Base-by-base conservation (phyloP, 2,329 filamentous ascomycete species). In the Aschersonia sp. region DNA sequence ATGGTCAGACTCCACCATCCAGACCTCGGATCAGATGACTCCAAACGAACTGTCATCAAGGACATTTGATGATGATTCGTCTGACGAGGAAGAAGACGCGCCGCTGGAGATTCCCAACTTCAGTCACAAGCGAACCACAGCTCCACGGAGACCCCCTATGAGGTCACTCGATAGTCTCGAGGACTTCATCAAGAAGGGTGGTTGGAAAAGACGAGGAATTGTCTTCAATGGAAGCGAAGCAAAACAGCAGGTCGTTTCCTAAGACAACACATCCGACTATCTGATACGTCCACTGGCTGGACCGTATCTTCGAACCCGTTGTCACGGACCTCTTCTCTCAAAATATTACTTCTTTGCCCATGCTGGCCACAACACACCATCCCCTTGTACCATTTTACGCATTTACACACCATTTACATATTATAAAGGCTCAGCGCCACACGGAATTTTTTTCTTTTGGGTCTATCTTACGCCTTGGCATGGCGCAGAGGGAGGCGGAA, bases 1-100 rank as follows among this genome's bases (percentile, higher is more conserved):
- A 48, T 69, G 66, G 66, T 69, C 66, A 40, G 66, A 66, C 47
- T 69, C 66, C 6, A 69, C 66, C 32, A 62, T 68, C 48, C 57
- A 63, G 50, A 57, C 58, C 2, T 47, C 60, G 30, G 54, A 55
- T 44, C 56, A 53, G 45, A 50, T 22, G 42, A 11, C 58, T 32
- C 53, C 54, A 30, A 45, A 47, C 5, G 44, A 8, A 41, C 51
- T 9, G 40, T 50, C 32, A 58, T 60, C n/a, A 53, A 57, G 5
- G 49, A 51, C 6, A 51, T 52, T 30, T 9, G 42, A 30, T 9
- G 31, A n/a, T 9, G 49, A 53, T 30, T 45, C 47, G 43, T n/a
- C 41, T 50, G 51, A 55, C 42, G 48, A 45, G n/a, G 52, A 54
- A n/a, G 49, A 54, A 43, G 45, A 53, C 30, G 47, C 44, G 48